phyloP scores from a whole-genome alignment of 139 green algal species.

The Trebouxia sp. region DNA sequence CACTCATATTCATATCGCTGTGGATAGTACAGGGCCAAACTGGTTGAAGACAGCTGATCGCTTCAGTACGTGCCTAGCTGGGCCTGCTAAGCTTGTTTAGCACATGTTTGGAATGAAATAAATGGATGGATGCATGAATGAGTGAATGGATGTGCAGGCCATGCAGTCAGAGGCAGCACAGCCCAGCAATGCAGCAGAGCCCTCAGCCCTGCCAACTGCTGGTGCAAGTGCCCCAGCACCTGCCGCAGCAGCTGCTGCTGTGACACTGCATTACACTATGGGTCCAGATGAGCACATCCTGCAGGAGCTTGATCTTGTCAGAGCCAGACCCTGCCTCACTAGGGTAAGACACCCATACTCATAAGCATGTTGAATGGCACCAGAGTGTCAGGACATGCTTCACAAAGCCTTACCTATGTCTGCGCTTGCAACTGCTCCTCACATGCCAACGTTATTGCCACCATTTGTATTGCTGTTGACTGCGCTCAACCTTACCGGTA shows the following conservation, averaged over 20 bases:
- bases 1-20: no score
- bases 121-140: not conserved
- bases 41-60: no score
- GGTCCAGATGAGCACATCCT: not conserved
- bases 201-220: not conserved
- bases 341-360: not conserved
- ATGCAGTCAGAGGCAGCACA: not conserved
- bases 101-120: not conserved
- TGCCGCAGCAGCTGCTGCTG: not conserved
- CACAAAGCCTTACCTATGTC: no score
- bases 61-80: no score
- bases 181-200: not conserved
- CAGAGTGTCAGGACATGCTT: no score
- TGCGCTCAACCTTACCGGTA: no score
- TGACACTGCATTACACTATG: not conserved
- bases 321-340: not conserved
- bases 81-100: not conserved
- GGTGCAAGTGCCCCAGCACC: not conserved
- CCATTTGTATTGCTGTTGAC: no score
- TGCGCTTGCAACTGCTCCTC: no score
- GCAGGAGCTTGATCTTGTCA: constrained; percentile 10
- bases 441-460: no score
- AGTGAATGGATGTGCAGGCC: no score
- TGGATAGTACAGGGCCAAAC: no score
- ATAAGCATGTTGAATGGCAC: no score